Evolutionary conservation across 2,329 filamentous ascomycete species (phyloP).

Genomic region (Fusarium virguliforme): DNA sequence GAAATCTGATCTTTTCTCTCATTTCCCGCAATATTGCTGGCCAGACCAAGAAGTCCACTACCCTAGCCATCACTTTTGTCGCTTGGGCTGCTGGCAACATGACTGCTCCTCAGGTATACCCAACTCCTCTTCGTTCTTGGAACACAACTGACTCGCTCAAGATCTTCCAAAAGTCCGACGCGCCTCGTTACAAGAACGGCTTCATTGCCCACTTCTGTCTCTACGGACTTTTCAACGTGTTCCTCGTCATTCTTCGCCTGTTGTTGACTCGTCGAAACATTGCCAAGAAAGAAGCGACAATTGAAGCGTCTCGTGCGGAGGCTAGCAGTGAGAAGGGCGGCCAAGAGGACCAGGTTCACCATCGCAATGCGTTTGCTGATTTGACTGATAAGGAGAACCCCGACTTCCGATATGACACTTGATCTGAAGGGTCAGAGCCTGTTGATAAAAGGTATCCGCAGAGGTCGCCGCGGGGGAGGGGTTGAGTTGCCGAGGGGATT

Average conservation of each 20-base stretch:
- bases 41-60: constrained; percentile 11
- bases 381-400: constrained; percentile 9
- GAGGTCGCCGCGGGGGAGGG: not conserved
- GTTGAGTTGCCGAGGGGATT: not conserved
- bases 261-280: not conserved
- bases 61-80: not conserved
- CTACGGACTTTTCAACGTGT: constrained; percentile 1
- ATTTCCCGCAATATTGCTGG: constrained; percentile 19
- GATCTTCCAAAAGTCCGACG: constrained; percentile 13
- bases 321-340: not conserved
- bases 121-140: not conserved
- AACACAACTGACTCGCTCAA: not conserved
- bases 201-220: not conserved
- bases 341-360: not conserved
- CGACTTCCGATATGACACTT: constrained; percentile 10
- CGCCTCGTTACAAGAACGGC: not conserved
- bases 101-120: constrained; percentile 1
- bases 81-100: constrained; percentile 12
- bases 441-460: too few species aligned
- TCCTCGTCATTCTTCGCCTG: constrained; percentile 1
- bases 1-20: constrained; percentile 4
- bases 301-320: not conserved
- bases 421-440: not conserved
- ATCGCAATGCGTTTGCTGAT: constrained; percentile 8
- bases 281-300: not conserved